phyloP scores from a whole-genome alignment of 306 rosid species.

The Senna siamea region DNA sequence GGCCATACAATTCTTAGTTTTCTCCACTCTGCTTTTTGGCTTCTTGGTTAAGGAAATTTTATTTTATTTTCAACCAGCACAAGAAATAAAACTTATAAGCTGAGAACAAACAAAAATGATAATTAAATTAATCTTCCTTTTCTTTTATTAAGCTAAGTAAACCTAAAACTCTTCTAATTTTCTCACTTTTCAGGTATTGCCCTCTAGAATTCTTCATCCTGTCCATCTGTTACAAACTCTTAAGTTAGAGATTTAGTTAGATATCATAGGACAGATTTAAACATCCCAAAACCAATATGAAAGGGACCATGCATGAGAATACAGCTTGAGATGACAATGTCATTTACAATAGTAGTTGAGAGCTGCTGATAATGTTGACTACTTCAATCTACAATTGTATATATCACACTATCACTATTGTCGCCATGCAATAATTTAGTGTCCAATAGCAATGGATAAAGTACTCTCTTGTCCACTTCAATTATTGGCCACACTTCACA shows the following conservation, averaged over 20 bases:
- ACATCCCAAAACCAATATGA: not conserved
- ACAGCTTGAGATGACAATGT: constrained; percentile 10
- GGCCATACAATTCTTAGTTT: no score
- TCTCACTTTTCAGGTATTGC: no score
- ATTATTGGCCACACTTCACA: constrained; percentile 10
- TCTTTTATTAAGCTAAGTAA: no score
- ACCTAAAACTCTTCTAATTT: no score
- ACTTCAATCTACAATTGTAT: not conserved
- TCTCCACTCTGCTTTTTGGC: no score
- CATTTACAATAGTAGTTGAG: constrained; percentile 9
- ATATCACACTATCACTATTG: not conserved
- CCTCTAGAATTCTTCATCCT: no score
- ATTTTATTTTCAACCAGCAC: no score
- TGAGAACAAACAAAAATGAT: no score
- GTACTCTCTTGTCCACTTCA: not conserved
- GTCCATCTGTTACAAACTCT: no score
- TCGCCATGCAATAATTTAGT: constrained; percentile 14
- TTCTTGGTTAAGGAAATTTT: no score
- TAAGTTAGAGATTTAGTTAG: not conserved
- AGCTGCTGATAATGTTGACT: not conserved
- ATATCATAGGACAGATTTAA: not conserved
- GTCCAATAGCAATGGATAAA: not conserved
- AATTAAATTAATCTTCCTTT: no score
- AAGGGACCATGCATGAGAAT: constrained; percentile 25
- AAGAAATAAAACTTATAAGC: no score